Percentiles rank a stretch among this genome's conserved stretches.
These are phyloP conservation scores for Suillus paluster DNA, from an alignment of 768 basidiomycete genomes.

Conservation along the genomic window DNA sequence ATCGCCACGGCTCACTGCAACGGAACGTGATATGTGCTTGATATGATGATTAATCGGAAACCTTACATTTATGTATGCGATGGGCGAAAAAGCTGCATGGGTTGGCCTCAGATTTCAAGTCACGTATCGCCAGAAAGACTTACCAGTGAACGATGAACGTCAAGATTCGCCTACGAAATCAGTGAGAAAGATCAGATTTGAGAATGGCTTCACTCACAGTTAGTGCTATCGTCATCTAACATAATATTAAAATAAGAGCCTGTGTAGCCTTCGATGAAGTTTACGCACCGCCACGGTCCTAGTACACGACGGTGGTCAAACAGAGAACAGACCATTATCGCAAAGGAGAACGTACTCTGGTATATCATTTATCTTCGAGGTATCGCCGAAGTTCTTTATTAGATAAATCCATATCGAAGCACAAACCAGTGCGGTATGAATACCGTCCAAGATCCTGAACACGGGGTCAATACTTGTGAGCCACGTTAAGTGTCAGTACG, in stretches of 20 bases:
- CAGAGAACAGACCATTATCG: not conserved
- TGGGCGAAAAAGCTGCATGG: conserved; percentile 41
- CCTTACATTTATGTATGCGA: conserved; percentile 47
- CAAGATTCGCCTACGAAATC: conserved; percentile 46
- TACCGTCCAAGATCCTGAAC: conserved; percentile 39
- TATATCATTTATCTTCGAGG: conserved; percentile 43
- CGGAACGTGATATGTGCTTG: not conserved
- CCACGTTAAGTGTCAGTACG: not conserved
- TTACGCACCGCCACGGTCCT: conserved; percentile 33
- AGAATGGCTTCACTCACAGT: conserved; percentile 31
- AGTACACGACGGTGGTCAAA: not conserved
- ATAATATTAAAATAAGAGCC: conserved; percentile 8
- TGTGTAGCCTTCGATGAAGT: not conserved
- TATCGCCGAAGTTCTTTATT: conserved; percentile 47
- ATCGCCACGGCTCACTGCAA: conserved; percentile 29
- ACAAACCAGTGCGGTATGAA: conserved; percentile 46
- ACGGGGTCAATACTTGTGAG: not conserved
- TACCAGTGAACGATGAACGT: conserved; percentile 59
- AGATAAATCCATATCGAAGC: conserved; percentile 48
- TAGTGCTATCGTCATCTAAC: conserved; percentile 30
- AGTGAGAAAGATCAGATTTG: not conserved
- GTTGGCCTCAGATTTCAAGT: not conserved
- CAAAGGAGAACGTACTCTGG: conserved; percentile 41
- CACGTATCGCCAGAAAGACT: conserved; percentile 6
- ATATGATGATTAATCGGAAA: not conserved